Evolutionary conservation across 306 rosid species (phyloP), one percentile per base, ranked within the genome.

Genomic region (Acacia confusa): DNA sequence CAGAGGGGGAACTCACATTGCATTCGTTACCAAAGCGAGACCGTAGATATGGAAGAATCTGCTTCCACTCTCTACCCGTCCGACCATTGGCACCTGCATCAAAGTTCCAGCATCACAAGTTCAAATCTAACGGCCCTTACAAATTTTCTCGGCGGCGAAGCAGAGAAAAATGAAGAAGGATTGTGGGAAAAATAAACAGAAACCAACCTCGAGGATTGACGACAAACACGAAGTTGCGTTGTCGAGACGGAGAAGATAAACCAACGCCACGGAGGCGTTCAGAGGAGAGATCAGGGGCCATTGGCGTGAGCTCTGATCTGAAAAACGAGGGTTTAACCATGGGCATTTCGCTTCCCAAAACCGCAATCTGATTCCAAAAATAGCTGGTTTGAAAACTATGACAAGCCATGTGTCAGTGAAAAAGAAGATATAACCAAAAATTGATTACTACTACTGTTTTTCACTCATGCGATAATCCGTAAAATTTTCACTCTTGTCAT

Each of bases 1-100:
- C 38, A 43, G 74, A 81, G 43, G 77, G 75, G 78, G 47, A 57
- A 66, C 93, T 84, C 85, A 95, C 98, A 82, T 93, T 92, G 81
- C 85, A 93, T 47, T 93, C 91, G 78, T 84, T 81, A 80, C 87
- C 87, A 70, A 95, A 92, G 79, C 99, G 97, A 82, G 94, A 92
- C 81, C 86, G 85, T 48, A 95, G 84, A 86, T 87, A 89, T 0
- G 99, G 99, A 84, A 95, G 89, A 78, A 95, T 83, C 88, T 89
- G 92, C 87, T 93, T 92, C 99, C 99, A 95, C 82, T 95, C 93
- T 76, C 86, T 88, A 52, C 89, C 91, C 1, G 99, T 91, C 78
- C 88, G 87, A 38, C 99, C 99, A 91, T 95, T 95, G 55, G 96
- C 97, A 80, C 98, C 98, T 95, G 86, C 83, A 81, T 80, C 91